Evolutionary conservation across 805 yeast genomes (phyloP), one percentile per base, ranked within the genome.

Genomic region (Brettanomyces anomalus): DNA sequence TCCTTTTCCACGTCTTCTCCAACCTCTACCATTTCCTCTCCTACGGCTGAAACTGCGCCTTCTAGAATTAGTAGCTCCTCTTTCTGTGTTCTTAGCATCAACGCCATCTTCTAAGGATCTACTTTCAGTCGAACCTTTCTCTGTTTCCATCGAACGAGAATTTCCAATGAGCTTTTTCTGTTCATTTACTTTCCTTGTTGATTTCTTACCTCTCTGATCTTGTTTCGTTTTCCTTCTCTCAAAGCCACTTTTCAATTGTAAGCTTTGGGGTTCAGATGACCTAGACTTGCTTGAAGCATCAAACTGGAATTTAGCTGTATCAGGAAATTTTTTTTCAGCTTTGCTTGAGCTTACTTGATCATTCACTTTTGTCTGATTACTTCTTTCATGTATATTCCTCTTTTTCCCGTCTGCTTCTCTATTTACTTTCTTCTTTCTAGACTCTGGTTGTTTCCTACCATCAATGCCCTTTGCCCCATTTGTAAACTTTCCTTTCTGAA

Each of bases 1-100:
- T 3, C 48, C 49, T 35, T 43, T 41, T 11, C 50, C 46, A 18
- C 48, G 38, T 17, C 48, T 46, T 20, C 48, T 41, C 8, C 44
- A 41, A 19, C 48, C 37, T 16, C 44, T 38, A 13, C 45, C 20
- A 15, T 34, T 36, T 32, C 47, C 36, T 31, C 28, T 36, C 8
- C 36, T 7, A 17, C 14, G 31, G 13, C 13, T 18, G 5, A 20
- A 36, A 18, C 28, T n/a, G n/a, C 13, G 16, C 3, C 35, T 33
- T 16, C 7, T 33, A 14, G 35, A 3, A 15, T 33, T 16, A n/a
- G 6, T 33, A 15, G 18, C 16, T 24, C 10, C 35, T 33, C 35
- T 16, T 33, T 13, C 14, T n/a, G 7, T 13, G 14, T 33, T 16
- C 13, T 33, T n/a, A 14, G 13, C 18, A 8, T 33, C 7, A 7